phyloP scores from a whole-genome alignment of 2,329 filamentous ascomycete genomes.

The Fusarium sp. region DNA sequence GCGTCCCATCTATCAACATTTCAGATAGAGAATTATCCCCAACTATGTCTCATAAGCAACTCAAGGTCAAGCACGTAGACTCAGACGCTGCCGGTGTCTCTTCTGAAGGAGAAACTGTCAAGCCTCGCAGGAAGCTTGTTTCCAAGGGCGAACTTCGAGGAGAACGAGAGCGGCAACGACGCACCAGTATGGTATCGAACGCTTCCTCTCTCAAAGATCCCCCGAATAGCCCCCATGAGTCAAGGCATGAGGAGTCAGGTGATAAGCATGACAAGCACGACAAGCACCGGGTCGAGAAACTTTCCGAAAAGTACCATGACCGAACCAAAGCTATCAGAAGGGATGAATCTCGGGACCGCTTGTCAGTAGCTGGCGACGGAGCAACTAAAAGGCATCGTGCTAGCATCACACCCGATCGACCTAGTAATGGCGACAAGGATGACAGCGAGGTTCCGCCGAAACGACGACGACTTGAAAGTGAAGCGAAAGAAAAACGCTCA shows the following conservation, averaged over 20 bases:
- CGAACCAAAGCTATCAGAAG: conserved; percentile 72
- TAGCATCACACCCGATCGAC: conserved; percentile 69
- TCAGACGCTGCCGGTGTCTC: conserved; percentile 66
- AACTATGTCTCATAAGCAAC: conserved; percentile 60
- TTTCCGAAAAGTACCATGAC: conserved; percentile 69
- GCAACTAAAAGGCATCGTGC: conserved; percentile 70
- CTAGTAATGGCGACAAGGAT: conserved; percentile 67
- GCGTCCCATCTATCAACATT: conserved; percentile 60
- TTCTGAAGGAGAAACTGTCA: conserved; percentile 69
- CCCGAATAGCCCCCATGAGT: conserved; percentile 65
- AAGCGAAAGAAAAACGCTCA: conserved; percentile 63
- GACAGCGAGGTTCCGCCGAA: conserved; percentile 66
- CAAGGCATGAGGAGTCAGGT: conserved; percentile 61
- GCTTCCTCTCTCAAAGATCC: conserved; percentile 65
- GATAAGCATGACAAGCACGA: conserved; percentile 58
- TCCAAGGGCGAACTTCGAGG: conserved; percentile 73
- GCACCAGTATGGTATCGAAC: conserved; percentile 69
- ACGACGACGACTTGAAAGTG: conserved; percentile 68
- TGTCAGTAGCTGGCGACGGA: conserved; percentile 64
- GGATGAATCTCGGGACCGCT: conserved; percentile 70
- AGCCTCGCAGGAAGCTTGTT: conserved; percentile 73
- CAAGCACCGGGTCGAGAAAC: conserved; percentile 49
- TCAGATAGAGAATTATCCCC: conserved; percentile 69
- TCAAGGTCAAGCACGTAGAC: conserved; percentile 67
- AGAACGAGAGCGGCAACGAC: conserved; percentile 70